Percentiles rank a stretch among this genome's conserved stretches.
Evolutionary conservation across 1,139 yeast genomes (phyloP).

Genomic region (Pichia kudriavzevii): DNA sequence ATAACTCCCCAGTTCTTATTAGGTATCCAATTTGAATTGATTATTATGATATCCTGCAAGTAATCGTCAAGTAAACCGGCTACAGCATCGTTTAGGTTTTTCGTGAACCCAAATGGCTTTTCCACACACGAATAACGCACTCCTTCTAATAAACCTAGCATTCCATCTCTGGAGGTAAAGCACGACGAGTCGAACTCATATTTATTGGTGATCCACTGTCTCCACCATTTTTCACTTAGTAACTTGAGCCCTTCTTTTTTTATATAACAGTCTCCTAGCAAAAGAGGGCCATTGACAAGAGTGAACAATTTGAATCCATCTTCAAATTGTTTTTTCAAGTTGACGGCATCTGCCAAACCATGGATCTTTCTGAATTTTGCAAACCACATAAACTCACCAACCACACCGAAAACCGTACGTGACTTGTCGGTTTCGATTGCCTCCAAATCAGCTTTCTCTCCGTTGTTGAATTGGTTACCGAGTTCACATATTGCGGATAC

Average conservation of each 20-base stretch:
- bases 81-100: conserved; percentile 20
- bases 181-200: conserved; percentile 22
- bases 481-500: conserved; percentile 25
- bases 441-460: conserved; percentile 4
- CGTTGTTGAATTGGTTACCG: conserved; percentile 17
- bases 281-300: conserved; percentile 22
- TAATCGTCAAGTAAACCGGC: conserved; percentile 9
- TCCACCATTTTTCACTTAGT: conserved; percentile 28
- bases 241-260: too few relatives aligned
- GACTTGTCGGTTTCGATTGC: conserved; percentile 27
- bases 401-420: conserved; percentile 20
- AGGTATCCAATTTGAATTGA: conserved; percentile 26
- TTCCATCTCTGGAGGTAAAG: conserved; percentile 20
- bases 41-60: conserved; percentile 19
- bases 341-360: conserved; percentile 26
- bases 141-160: conserved; percentile 21
- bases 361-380: too few relatives aligned
- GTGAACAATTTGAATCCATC: conserved; percentile 22
- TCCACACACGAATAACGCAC: conserved; percentile 23
- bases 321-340: conserved; percentile 17
- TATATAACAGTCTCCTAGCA: too few relatives aligned
- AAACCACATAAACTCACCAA: conserved; percentile 16
- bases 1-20: conserved; percentile 26
- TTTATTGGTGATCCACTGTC: conserved; percentile 20
- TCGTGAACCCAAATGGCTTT: conserved; percentile 25